phyloP scores from a whole-genome alignment of 202 grass and related monocot genomes.

The Cymbopogon flexuosus region DNA sequence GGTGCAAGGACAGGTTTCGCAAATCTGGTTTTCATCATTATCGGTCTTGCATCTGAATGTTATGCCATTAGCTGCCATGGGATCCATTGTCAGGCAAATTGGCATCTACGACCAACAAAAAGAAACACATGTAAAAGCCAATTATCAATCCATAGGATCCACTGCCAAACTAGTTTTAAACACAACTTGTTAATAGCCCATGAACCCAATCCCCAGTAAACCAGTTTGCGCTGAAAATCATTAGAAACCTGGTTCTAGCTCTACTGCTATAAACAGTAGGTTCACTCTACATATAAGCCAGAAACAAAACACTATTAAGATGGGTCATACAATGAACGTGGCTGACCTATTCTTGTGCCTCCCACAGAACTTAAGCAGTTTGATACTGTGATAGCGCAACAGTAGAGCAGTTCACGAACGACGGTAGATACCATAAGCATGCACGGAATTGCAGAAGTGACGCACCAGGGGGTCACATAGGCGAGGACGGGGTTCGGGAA shows the following conservation, averaged over 20 bases:
- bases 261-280: neutral
- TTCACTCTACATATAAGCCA: conserved; percentile 3
- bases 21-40: neutral
- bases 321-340: neutral
- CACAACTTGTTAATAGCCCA: neutral
- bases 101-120: neutral
- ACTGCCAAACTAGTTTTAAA: neutral
- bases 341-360: neutral
- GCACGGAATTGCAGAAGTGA: neutral
- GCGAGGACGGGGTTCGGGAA: conserved; percentile 73
- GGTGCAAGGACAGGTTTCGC: neutral
- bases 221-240: neutral
- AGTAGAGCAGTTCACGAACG: neutral
- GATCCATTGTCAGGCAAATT: neutral
- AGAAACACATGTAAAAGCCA: neutral
- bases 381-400: neutral
- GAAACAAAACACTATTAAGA: neutral
- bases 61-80: neutral
- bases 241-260: neutral
- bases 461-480: conserved; percentile 82
- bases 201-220: neutral
- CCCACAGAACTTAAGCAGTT: neutral
- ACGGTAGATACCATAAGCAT: neutral
- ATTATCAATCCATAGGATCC: neutral
- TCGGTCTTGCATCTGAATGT: neutral